Evolutionary conservation across 257 asterid species (phyloP).

Genomic region (Solanum lycopersicoides): DNA sequence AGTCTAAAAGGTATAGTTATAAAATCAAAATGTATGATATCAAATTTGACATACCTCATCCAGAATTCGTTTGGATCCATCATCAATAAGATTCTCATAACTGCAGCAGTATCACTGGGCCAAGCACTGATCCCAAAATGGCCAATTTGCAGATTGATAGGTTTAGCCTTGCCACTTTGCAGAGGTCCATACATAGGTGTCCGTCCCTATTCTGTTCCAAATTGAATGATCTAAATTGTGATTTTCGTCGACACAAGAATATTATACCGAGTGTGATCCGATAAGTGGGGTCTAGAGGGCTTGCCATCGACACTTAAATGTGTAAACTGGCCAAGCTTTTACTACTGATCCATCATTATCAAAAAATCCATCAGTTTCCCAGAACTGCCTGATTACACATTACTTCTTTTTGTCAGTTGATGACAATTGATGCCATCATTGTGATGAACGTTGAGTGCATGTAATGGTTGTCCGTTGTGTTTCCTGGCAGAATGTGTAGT

Average conservation of each 20-base stretch:
- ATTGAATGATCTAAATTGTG: slow-evolving; percentile 21
- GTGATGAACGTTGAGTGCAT: background rate
- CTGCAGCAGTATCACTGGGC: slow-evolving; percentile 84
- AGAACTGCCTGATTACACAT: background rate
- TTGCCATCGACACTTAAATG: slow-evolving; percentile 29
- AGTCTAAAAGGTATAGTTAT: background rate
- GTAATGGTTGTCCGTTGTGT: background rate
- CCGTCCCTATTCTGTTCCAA: slow-evolving; percentile 43
- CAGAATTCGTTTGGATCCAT: slow-evolving; percentile 6
- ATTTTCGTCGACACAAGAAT: slow-evolving; percentile 22
- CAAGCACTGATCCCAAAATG: slow-evolving; percentile 86
- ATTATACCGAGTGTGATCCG: background rate
- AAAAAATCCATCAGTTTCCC: slow-evolving; percentile 86
- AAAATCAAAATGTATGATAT: background rate
- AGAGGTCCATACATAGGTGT: slow-evolving; percentile 77
- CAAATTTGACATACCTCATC: background rate
- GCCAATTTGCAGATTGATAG: slow-evolving; percentile 86
- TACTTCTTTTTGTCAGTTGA: too few species aligned
- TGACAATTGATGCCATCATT: too few species aligned
- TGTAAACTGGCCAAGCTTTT: slow-evolving; percentile 84
- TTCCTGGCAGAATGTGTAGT: background rate
- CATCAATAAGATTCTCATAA: slow-evolving; percentile 68
- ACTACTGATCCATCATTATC: slow-evolving; percentile 93
- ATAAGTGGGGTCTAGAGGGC: background rate
- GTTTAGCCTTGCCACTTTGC: slow-evolving; percentile 70